Evolutionary conservation across 2,329 filamentous ascomycete species (phyloP).

Genomic region (Lecanoromycetidae sp.): DNA sequence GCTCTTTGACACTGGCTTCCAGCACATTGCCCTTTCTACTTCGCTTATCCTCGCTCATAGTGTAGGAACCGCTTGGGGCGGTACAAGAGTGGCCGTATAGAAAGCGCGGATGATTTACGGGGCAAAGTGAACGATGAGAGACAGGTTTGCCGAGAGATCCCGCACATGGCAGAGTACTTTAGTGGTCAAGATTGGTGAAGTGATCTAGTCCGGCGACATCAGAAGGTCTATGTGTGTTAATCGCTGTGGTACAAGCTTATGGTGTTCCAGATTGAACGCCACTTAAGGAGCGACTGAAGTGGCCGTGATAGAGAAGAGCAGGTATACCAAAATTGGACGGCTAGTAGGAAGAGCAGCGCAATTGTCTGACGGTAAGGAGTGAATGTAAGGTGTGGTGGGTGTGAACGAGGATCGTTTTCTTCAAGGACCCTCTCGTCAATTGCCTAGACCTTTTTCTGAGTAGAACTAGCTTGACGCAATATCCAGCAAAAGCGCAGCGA

Average conservation of each 20-base stretch:
- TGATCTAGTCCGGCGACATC: neutral
- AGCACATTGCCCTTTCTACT: conserved; percentile 3
- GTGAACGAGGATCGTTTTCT: neutral
- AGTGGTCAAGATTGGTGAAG: neutral
- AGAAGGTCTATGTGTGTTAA: neutral
- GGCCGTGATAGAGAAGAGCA: neutral
- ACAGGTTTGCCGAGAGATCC: neutral
- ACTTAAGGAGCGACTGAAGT: neutral
- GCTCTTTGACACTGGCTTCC: conserved; percentile 7
- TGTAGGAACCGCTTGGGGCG: neutral
- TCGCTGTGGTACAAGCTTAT: neutral
- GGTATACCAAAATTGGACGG: neutral
- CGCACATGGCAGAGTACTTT: conserved; percentile 6
- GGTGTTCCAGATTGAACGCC: neutral
- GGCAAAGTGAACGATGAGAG: neutral
- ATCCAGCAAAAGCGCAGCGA: neutral
- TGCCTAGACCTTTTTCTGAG: neutral
- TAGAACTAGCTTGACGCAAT: conserved; percentile 1
- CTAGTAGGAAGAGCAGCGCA: neutral
- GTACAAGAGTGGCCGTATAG: neutral
- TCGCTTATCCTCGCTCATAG: conserved; percentile 7
- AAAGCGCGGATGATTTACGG: conserved; percentile 3
- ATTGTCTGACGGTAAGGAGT: conserved; percentile 3
- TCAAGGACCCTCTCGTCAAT: neutral
- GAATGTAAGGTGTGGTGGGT: conserved; percentile 3